Base-by-base conservation (phyloP, 2,329 filamentous ascomycete genomes). In the Colletotrichum liriopes region DNA sequence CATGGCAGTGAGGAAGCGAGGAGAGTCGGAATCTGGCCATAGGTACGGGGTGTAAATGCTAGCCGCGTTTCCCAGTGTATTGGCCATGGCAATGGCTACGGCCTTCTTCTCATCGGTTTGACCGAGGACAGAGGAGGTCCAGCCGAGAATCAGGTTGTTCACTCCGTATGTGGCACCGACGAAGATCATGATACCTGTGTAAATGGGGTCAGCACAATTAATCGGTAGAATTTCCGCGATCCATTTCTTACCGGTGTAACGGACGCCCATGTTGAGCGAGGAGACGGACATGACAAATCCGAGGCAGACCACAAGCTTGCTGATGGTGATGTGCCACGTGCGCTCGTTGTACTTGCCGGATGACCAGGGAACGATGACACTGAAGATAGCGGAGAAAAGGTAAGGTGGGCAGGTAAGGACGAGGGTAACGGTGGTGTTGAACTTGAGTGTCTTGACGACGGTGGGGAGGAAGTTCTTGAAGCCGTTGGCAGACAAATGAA, bases 61-160 rank as follows among this genome's bases (percentile, higher is more conserved):
- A 11, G 67, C 54, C 6, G 69, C 43, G 56, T 75, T 76, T 20
- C 65, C 74, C 20, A 74, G 47, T 1, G 72, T 73, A 47, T 74
- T 77, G 41, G 54, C 59, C 70, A 74, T 77, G 18, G 83, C 83
- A 11, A 87, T 78, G 1, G 83, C 79, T 0, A 82, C 81, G 0
- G 85, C 84, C 72, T 84, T 86, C 77, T 86, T 86, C 75, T 86
- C 85, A 5, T 84, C 81, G 0, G 84, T 85, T 73, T 86, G 85
- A 0, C 83, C 84, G 23, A 84, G 80, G 0, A 81, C 81, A 0
- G 77, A 78, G 0, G 80, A 78, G 0, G 81, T 80, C 85, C 85
- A 87, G 6, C 82, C 83, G 0, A 86, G 77, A 49, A 84, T 84
- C 16, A 87, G 80, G 60, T 81, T 83, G 74, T 86, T 86, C 26